A percentile compares a stretch with the other conserved stretches of the same genome.
Conservation (phyloP, 345 rosid species). For the Hibiscus syriacus region DNA sequence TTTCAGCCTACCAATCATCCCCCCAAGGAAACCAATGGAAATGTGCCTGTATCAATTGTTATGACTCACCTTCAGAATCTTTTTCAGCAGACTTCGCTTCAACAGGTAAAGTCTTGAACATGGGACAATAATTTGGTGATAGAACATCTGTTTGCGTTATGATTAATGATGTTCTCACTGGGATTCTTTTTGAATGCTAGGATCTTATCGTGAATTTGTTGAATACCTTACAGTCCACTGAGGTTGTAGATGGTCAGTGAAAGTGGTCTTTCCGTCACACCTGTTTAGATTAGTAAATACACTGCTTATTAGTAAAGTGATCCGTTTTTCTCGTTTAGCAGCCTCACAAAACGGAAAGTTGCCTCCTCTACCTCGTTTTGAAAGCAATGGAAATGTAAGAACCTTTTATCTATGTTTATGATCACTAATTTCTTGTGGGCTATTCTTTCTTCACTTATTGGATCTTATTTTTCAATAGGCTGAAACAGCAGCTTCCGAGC, state of each 20-base stretch:
- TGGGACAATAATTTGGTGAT: neutral
- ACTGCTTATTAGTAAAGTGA: neutral
- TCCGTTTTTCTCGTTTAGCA: conserved; percentile 18
- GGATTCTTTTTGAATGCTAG: conserved; percentile 32
- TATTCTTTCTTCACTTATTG: neutral
- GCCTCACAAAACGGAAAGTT: conserved; percentile 77
- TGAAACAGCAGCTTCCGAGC: conserved; percentile 50
- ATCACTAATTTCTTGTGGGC: neutral
- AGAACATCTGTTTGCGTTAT: neutral
- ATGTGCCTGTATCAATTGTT: conserved; percentile 34
- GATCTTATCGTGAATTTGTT: conserved; percentile 66
- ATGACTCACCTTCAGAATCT: conserved; percentile 87
- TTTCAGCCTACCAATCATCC: conserved; percentile 53
- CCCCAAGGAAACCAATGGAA: conserved; percentile 45
- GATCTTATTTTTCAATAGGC: conserved; percentile 36
- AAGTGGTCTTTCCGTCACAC: conserved; percentile 3
- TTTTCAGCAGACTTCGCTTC: conserved; percentile 74
- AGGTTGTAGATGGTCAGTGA: conserved; percentile 60
- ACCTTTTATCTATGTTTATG: neutral
- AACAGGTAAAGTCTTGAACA: conserved; percentile 49
- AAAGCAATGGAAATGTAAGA: conserved; percentile 73
- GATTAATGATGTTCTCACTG: conserved; percentile 9
- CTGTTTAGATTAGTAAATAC: neutral
- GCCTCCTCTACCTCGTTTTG: conserved; percentile 66
- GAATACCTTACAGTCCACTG: conserved; percentile 58